These are phyloP conservation scores for Myxozyma vanderwaltii DNA, from an alignment of 805 yeast species.

Conservation along the genomic window DNA sequence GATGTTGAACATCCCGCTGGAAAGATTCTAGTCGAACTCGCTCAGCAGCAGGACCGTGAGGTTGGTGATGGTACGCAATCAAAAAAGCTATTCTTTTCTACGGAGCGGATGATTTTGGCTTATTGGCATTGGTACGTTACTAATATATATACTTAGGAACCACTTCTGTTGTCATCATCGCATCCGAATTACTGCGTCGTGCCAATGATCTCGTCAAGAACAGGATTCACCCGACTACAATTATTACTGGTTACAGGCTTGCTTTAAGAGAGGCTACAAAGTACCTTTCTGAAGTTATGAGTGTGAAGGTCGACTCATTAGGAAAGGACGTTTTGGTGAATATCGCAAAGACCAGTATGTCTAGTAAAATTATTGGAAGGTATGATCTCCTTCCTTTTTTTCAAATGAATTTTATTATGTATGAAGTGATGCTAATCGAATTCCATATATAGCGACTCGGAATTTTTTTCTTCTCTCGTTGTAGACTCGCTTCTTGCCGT, in stretches of 20 bases:
- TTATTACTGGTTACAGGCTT: constrained; percentile 92
- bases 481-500: constrained; percentile 96
- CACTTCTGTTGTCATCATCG: constrained; percentile 94
- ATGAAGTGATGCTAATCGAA: background rate
- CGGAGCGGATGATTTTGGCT: too few relatives aligned
- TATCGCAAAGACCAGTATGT: constrained; percentile 97
- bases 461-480: constrained; percentile 84
- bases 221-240: constrained; percentile 96
- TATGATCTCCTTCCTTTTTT: background rate
- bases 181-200: constrained; percentile 85
- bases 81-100: too few relatives aligned
- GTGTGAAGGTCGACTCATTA: constrained; percentile 73
- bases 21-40: constrained; percentile 91
- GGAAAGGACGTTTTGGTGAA: constrained; percentile 82
- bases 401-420: background rate
- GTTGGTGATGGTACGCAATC: constrained; percentile 81
- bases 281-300: constrained; percentile 80
- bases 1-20: constrained; percentile 99
- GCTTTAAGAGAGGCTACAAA: constrained; percentile 89
- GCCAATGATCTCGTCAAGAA: constrained; percentile 93
- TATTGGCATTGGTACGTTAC: too few relatives aligned
- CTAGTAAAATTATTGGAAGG: constrained; percentile 87
- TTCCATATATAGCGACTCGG: constrained; percentile 60
- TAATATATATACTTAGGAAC: constrained; percentile 47
- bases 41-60: constrained; percentile 98